These are phyloP conservation scores for Aureobasidium sp. DNA, from an alignment of 2,329 filamentous ascomycete genomes.

Conservation along the genomic window DNA sequence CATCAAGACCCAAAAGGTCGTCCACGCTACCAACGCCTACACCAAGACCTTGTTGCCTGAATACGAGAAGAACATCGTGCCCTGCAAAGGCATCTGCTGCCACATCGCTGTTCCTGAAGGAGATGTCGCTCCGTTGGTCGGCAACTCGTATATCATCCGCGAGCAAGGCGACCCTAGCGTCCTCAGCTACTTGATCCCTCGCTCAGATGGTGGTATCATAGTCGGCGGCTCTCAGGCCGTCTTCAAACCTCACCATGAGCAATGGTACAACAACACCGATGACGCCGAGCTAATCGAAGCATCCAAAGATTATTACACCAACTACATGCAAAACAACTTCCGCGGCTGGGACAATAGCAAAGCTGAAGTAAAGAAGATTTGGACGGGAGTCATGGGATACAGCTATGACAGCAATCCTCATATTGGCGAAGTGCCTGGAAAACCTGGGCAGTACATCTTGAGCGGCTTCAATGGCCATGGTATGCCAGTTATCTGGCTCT, in stretches of 20 bases:
- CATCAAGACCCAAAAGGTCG: constrained; percentile 19
- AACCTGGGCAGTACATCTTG: constrained; percentile 34
- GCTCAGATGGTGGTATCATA: constrained; percentile 37
- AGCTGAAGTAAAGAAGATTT: constrained; percentile 30
- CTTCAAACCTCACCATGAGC: constrained; percentile 26
- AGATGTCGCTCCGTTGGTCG: constrained; percentile 18
- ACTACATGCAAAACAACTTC: constrained; percentile 42
- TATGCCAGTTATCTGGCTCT: constrained; percentile 40
- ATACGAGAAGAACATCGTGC: constrained; percentile 25
- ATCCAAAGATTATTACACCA: constrained; percentile 37
- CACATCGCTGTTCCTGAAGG: constrained; percentile 16
- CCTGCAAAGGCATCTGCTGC: constrained; percentile 24
- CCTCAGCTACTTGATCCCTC: constrained; percentile 35
- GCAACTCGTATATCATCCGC: constrained; percentile 22
- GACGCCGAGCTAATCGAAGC: constrained; percentile 38
- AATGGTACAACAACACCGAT: constrained; percentile 41
- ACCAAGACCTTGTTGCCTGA: constrained; percentile 25
- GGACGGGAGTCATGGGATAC: constrained; percentile 32
- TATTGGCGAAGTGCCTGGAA: constrained; percentile 36
- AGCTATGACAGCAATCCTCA: constrained; percentile 26
- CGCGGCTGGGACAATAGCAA: constrained; percentile 40
- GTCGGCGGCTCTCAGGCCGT: constrained; percentile 34
- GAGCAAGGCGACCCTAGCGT: constrained; percentile 14
- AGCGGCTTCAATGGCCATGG: constrained; percentile 46
- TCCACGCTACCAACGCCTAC: constrained; percentile 31